Conservation (phyloP, 495 filamentous ascomycete species). For the Beverwykella pulmonaria region DNA sequence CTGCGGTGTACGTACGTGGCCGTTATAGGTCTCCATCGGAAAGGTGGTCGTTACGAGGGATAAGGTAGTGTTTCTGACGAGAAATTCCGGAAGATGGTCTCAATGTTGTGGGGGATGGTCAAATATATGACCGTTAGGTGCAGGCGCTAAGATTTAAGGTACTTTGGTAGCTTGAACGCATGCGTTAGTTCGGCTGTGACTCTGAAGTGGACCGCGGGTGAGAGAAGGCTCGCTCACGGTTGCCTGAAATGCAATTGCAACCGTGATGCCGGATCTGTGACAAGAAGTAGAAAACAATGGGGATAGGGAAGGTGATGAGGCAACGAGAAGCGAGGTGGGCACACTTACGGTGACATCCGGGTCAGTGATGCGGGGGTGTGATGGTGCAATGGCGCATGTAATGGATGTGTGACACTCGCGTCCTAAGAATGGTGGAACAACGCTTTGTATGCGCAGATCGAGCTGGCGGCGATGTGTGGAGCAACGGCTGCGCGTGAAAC, state of each 20-base stretch:
- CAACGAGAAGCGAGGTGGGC: neutral
- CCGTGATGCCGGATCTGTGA: too few species aligned
- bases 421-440: neutral
- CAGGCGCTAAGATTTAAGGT: neutral
- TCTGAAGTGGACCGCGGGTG: neutral
- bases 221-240: neutral
- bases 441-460: neutral
- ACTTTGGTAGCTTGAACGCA: neutral
- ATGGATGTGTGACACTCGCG: neutral
- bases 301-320: neutral
- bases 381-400: neutral
- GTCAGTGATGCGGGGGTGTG: neutral
- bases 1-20: conserved; percentile 84
- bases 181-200: neutral
- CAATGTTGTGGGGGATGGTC: neutral
- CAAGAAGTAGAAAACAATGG: neutral
- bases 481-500: conserved; percentile 8
- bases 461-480: neutral
- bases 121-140: neutral
- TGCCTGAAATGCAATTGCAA: neutral
- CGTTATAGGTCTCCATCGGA: conserved; percentile 93
- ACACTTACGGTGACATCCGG: neutral
- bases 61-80: neutral
- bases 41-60: neutral
- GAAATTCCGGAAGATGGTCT: neutral